Conservation (phyloP, 2,329 filamentous ascomycete species). For the Aspergillus sp. region DNA sequence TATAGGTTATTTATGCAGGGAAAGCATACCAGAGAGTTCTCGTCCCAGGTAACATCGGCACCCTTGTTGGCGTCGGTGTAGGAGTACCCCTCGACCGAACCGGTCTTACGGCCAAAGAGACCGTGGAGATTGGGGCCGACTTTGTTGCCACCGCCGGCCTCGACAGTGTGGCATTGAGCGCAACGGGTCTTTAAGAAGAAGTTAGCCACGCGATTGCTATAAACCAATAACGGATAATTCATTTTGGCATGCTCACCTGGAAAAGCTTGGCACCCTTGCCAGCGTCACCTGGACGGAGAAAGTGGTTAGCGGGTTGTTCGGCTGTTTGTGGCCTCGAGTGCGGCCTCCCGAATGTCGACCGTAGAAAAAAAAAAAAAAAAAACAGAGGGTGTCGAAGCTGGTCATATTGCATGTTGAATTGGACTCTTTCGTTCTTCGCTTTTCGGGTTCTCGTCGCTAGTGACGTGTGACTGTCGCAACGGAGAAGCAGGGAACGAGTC, state of each 20-base stretch:
- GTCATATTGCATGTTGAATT: conserved; percentile 12
- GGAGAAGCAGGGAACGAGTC: no score
- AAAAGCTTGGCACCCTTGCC: conserved; percentile 98
- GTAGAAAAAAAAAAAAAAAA: conserved; percentile 12
- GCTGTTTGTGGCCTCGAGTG: conserved; percentile 12
- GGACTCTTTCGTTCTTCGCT: not conserved
- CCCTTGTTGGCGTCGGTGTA: conserved; percentile 99
- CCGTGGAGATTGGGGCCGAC: conserved; percentile 94
- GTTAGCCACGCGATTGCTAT: conserved; percentile 5
- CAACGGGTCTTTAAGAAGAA: conserved; percentile 61
- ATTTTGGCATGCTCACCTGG: conserved; percentile 51
- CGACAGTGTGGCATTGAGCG: conserved; percentile 96
- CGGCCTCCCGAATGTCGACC: conserved; percentile 18
- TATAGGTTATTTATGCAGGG: not conserved
- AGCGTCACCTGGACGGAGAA: conserved; percentile 59
- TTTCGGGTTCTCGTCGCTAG: not conserved
- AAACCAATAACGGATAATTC: not conserved
- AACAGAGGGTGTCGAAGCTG: conserved; percentile 18
- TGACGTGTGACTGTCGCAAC: no score
- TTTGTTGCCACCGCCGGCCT: conserved; percentile 88
- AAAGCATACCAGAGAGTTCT: conserved; percentile 65
- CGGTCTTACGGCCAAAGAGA: conserved; percentile 93
- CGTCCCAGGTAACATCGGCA: conserved; percentile 83
- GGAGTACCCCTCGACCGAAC: conserved; percentile 81
- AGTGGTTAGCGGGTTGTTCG: conserved; percentile 20